Conservation (phyloP, 169 alveolate genomes). For the Theileria sp. region DNA sequence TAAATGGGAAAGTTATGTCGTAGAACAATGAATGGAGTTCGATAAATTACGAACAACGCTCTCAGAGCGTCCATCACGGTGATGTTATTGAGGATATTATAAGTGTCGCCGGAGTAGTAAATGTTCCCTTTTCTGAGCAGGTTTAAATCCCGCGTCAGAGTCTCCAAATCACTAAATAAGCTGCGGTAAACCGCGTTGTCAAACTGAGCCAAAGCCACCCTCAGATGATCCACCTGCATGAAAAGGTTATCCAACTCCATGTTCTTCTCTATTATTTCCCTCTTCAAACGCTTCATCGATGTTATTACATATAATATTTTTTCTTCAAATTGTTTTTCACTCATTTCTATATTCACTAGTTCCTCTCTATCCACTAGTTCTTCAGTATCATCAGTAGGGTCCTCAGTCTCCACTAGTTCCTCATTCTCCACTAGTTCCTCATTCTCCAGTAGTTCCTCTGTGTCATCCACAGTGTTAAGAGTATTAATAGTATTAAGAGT, state of each 20-base stretch:
- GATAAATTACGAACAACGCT: slow-evolving; percentile 16
- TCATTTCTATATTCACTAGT: neutral
- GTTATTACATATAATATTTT: neutral
- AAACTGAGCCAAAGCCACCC: neutral
- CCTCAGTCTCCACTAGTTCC: neutral
- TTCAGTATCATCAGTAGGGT: no score
- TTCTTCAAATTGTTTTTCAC: neutral
- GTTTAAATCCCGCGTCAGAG: neutral
- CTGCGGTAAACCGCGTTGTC: neutral
- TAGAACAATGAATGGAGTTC: slow-evolving; percentile 43
- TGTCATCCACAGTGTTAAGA: neutral
- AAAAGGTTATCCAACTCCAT: neutral
- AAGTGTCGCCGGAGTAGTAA: neutral
- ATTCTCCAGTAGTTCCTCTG: no score
- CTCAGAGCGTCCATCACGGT: slow-evolving; percentile 10
- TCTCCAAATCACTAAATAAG: slow-evolving; percentile 9
- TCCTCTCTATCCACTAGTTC: neutral
- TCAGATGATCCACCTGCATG: neutral
- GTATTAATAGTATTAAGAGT: no score
- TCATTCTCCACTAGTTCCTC: neutral
- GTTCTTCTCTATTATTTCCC: neutral
- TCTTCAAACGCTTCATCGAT: neutral
- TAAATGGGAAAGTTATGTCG: slow-evolving; percentile 20
- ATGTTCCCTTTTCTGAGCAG: slow-evolving; percentile 18
- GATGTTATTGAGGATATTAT: slow-evolving; percentile 5